A percentile compares a stretch with the other conserved stretches of the same genome.
Conservation (phyloP, 257 asterid genomes). For the Forsythia viridissima region DNA sequence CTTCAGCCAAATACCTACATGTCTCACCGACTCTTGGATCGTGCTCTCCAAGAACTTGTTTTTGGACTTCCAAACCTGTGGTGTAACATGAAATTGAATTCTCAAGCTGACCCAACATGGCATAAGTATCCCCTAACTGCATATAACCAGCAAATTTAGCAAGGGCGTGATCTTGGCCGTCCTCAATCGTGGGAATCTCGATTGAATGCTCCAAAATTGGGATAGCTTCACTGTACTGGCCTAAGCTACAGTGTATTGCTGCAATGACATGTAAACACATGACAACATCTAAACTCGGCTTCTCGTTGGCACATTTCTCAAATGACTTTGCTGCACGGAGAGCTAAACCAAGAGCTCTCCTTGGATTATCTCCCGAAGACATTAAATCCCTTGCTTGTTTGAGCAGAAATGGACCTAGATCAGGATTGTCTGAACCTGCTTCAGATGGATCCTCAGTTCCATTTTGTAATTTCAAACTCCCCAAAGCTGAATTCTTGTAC, state of each 20-base stretch:
- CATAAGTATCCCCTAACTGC: slow-evolving; percentile 92
- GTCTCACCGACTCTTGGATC: slow-evolving; percentile 93
- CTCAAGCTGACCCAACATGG: slow-evolving; percentile 88
- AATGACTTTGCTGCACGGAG: slow-evolving; percentile 78
- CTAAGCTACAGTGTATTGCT: slow-evolving; percentile 77
- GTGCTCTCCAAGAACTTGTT: slow-evolving; percentile 61
- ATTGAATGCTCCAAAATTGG: slow-evolving; percentile 71
- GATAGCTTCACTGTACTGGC: slow-evolving; percentile 76
- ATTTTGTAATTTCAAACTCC: slow-evolving; percentile 45
- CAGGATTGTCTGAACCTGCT: slow-evolving; percentile 60
- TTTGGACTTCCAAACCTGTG: slow-evolving; percentile 78
- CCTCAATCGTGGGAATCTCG: slow-evolving; percentile 68
- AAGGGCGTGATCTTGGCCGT: slow-evolving; percentile 91
- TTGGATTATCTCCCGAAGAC: slow-evolving; percentile 78
- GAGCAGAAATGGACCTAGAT: slow-evolving; percentile 85
- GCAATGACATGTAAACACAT: slow-evolving; percentile 93
- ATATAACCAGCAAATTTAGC: slow-evolving; percentile 94
- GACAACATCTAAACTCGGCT: slow-evolving; percentile 72
- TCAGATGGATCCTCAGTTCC: slow-evolving; percentile 55
- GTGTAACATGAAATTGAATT: slow-evolving; percentile 66
- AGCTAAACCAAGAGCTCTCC: slow-evolving; percentile 81
- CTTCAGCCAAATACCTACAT: slow-evolving; percentile 87
- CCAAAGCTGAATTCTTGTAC: slow-evolving; percentile 35
- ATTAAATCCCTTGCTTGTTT: slow-evolving; percentile 89
- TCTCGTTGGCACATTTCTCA: slow-evolving; percentile 71